Conservation (phyloP, 2,329 filamentous ascomycete species). For the Sclerotinia trifoliorum region DNA sequence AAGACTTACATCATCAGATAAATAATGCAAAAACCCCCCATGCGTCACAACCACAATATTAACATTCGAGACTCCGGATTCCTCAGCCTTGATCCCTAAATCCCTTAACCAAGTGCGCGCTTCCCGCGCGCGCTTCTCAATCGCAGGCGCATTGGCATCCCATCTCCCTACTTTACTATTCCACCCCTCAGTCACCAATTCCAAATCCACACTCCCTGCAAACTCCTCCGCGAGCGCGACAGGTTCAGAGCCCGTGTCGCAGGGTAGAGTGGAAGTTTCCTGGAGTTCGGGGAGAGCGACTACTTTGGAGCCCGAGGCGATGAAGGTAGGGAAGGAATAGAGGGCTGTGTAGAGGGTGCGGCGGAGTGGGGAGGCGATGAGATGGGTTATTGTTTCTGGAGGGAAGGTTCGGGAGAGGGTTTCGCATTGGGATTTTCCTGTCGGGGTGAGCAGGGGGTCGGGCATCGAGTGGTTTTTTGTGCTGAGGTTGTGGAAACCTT, state of each 20-base stretch:
- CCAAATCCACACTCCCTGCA: slow-evolving; percentile 6
- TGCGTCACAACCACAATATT: slow-evolving; percentile 78
- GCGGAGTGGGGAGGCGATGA: slow-evolving; percentile 76
- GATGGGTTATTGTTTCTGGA: slow-evolving; percentile 63
- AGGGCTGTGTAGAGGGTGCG: slow-evolving; percentile 79
- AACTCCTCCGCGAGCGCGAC: neutral
- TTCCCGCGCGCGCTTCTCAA: slow-evolving; percentile 51
- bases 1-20: slow-evolving; percentile 67
- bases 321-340: slow-evolving; percentile 61
- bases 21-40: slow-evolving; percentile 79
- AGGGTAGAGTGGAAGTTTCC: slow-evolving; percentile 71
- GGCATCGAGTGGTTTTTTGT: slow-evolving; percentile 66
- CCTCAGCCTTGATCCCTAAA: slow-evolving; percentile 30
- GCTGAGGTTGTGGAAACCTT: slow-evolving; percentile 79
- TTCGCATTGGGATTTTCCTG: slow-evolving; percentile 74
- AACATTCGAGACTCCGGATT: slow-evolving; percentile 46
- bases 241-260: slow-evolving; percentile 62
- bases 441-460: slow-evolving; percentile 76
- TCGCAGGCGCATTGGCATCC: slow-evolving; percentile 37
- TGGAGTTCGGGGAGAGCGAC: slow-evolving; percentile 73
- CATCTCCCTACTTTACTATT: slow-evolving; percentile 36
- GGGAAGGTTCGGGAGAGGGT: slow-evolving; percentile 63
- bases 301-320: slow-evolving; percentile 46
- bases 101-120: slow-evolving; percentile 59
- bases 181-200: neutral